Evolutionary conservation across 2,329 filamentous ascomycete genomes (phyloP), one percentile per base, ranked within the genome.

Genomic region (Didymella glomerata): DNA sequence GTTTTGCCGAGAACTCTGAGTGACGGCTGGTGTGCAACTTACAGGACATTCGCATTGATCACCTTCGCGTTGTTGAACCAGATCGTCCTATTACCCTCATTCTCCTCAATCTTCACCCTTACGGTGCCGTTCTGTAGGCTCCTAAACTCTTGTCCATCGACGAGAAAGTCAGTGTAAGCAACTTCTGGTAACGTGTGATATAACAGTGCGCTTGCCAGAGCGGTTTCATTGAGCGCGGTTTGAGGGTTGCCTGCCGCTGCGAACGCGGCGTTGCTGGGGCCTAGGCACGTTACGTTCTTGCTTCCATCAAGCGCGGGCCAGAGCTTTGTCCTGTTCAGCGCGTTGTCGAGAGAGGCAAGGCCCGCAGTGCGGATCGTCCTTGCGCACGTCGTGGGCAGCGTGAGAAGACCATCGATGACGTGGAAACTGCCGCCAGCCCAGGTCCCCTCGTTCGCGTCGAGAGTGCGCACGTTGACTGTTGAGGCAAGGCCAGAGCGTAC

Each of bases 11-110:
- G 1, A 2, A 4, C 11, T 28, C n/a, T 10, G 5, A 36, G 16
- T n/a, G 16, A 36, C 4, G 4, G 7, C 13, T 25, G 6, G 13
- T 6, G 7, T 8, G 13, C 11, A 10, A 67, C 66, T 61, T 55
- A 70, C 67, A 68, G 45, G 2, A 70, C 64, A 56, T 70, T 70
- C 8, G 64, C 64, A 47, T 70, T 54, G 5, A 70, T 41, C 14
- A 68, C 52, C 46, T 61, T 68, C 11, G 66, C 67, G 45, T 70
- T 70, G 34, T 68, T 70, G 46, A 70, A 70, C 50, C 57, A 70
- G 22, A 67, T 64, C 13, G 56, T 41, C 32, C 60, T 50, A 7
- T 58, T 54, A 7, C 34, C 54, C 4, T 61, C 56, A 16, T 44
- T 41, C 1, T 65, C 67, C 24, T 67, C 61, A 20, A 68, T 22